Conservation (phyloP, 345 rosid genomes). For the Corymbia maculata region DNA sequence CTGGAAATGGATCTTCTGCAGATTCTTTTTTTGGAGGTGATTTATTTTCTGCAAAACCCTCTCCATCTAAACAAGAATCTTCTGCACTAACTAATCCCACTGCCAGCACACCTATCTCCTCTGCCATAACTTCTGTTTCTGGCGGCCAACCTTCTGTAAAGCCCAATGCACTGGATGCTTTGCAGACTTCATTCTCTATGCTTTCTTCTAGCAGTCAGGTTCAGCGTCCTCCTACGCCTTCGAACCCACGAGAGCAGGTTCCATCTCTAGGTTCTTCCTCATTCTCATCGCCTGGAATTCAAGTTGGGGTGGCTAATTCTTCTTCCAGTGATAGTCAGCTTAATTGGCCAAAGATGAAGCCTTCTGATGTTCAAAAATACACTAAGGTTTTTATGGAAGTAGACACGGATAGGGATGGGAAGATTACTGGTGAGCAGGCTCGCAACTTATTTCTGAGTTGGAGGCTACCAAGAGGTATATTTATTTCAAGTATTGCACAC, state of each 20-base stretch:
- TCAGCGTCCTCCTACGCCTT: constrained; percentile 36
- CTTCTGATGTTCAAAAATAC: constrained; percentile 84
- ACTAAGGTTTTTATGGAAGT: constrained; percentile 87
- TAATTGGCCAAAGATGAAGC: constrained; percentile 90
- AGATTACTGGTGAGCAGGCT: constrained; percentile 91
- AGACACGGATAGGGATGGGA: constrained; percentile 93
- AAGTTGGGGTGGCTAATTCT: constrained; percentile 46
- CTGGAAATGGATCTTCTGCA: constrained; percentile 54
- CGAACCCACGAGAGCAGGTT: constrained; percentile 35
- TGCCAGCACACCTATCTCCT: constrained; percentile 19
- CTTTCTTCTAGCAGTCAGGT: constrained; percentile 52
- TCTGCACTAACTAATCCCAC: constrained; percentile 31
- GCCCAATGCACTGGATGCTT: constrained; percentile 57
- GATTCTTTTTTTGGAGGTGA: constrained; percentile 41
- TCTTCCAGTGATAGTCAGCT: constrained; percentile 39
- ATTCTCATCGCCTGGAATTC: constrained; percentile 33
- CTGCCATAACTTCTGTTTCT: constrained; percentile 42
- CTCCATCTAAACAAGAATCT: constrained; percentile 41
- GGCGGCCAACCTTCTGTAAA: constrained; percentile 44
- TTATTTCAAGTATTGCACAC: neutral
- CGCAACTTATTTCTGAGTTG: constrained; percentile 89
- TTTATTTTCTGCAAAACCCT: constrained; percentile 37
- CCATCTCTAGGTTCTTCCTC: constrained; percentile 46
- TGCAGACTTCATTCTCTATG: constrained; percentile 55
- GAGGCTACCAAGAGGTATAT: constrained; percentile 93